Base-by-base conservation (phyloP, 2,329 filamentous ascomycete genomes). In the Exophiala bonariae region DNA sequence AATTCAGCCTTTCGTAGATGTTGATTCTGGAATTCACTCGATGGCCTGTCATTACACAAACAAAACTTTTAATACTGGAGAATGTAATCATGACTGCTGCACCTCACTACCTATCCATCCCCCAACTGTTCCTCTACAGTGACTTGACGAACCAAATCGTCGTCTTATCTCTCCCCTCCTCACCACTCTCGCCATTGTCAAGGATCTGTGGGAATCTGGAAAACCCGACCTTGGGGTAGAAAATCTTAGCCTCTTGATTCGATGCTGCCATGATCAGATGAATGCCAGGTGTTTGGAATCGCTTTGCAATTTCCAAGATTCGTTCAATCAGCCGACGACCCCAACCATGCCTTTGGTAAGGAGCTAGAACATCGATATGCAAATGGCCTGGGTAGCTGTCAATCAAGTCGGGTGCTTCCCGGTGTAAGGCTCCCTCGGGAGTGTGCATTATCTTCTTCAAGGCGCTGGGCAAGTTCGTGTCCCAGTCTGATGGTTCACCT, bases 191-290 rank as follows among this genome's bases (percentile, higher is more conserved):
- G 10, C 54, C 51, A 33, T 35, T 26, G 18, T 59, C 56, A 4
- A 55, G 44, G 31, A 55, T 46, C 26, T 40, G 32, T 11, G 44
- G 44, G 34, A 59, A 57, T 10, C 50, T 37, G 23, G 26, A 26
- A 30, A 59, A 59, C 14, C 54, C 56, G n/a, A 59, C 17, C 11
- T 52, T 50, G 19, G 39, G 22, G 36, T 59, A 59, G 33, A 59
- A 59, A 32, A 43, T 53, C 16, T 33, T 40, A 2, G 52, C 56
- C 13, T 50, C 38, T 14, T 55, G 44, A 32, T 59, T 59, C 18
- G 52, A 33, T 17, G 49, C 52, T 17, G 43, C 54, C 56, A 59
- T 57, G 13, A 46, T 30, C 17, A 59, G 41, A 45, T 57, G 54
- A 7, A 59, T 39, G 3, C 56, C 56, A 11, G 26, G 32, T 14